Conservation (phyloP, 768 basidiomycete genomes). For the Pleurotus sapidus region DNA sequence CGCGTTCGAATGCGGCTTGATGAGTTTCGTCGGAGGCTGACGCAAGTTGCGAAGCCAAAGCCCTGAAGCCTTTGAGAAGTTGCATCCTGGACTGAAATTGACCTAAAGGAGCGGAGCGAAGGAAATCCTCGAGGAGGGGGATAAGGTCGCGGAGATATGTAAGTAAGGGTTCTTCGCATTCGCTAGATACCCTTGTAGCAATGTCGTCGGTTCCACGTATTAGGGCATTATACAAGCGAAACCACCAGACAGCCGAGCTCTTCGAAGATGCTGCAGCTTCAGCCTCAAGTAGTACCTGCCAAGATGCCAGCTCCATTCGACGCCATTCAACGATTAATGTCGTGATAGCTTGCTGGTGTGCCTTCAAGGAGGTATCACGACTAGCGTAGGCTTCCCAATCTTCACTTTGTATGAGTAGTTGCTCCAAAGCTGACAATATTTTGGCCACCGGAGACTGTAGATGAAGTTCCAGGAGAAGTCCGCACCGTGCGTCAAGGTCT, state of each 20-base stretch:
- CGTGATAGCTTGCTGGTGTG: slow-evolving; percentile 62
- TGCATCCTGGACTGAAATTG: slow-evolving; percentile 71
- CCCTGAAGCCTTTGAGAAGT: slow-evolving; percentile 67
- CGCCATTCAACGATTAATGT: slow-evolving; percentile 86
- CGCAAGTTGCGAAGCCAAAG: slow-evolving; percentile 39
- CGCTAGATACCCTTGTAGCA: slow-evolving; percentile 31
- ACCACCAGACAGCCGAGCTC: slow-evolving; percentile 72
- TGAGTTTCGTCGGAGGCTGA: slow-evolving; percentile 25
- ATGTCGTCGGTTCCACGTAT: slow-evolving; percentile 61
- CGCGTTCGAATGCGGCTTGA: slow-evolving; percentile 37
- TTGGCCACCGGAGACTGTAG: slow-evolving; percentile 77
- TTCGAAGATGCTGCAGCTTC: slow-evolving; percentile 58
- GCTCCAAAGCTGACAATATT: slow-evolving; percentile 79
- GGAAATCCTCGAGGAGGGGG: slow-evolving; percentile 78
- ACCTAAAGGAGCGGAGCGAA: slow-evolving; percentile 75
- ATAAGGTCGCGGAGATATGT: slow-evolving; percentile 65
- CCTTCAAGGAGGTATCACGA: slow-evolving; percentile 76
- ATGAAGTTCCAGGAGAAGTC: slow-evolving; percentile 56
- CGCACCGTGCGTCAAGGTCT: slow-evolving; percentile 72
- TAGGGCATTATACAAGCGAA: slow-evolving; percentile 79
- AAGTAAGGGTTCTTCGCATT: slow-evolving; percentile 30
- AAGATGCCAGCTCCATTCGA: slow-evolving; percentile 82
- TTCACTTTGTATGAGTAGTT: slow-evolving; percentile 79
- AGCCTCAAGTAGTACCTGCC: slow-evolving; percentile 76
- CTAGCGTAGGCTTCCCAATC: slow-evolving; percentile 99